Conservation (phyloP, 2,329 filamentous ascomycete genomes). For the Neurospora crassa region DNA sequence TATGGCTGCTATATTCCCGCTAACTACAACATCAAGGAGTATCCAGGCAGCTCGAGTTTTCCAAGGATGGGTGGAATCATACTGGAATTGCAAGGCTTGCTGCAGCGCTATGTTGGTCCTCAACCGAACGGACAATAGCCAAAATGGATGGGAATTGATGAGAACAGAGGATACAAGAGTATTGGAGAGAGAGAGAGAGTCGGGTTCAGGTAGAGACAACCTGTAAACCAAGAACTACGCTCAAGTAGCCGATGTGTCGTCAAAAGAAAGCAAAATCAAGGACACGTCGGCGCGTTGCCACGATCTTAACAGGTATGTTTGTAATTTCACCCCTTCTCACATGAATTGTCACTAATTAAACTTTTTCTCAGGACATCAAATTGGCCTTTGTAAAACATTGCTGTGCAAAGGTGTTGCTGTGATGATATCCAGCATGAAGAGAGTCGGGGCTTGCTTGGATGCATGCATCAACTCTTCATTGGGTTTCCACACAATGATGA, state of each 20-base stretch:
- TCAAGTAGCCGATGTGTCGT: constrained; percentile 13
- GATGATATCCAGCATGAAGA: not conserved
- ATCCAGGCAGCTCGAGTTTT: not conserved
- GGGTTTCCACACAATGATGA: not conserved
- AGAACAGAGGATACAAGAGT: not conserved
- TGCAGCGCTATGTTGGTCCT: not conserved
- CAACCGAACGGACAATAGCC: not conserved
- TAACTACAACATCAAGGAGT: not conserved
- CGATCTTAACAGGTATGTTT: constrained; percentile 7
- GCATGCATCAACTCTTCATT: not conserved
- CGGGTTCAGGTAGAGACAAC: not conserved
- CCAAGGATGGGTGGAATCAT: not conserved
- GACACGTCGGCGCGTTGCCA: constrained; percentile 15
- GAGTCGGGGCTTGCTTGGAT: not conserved
- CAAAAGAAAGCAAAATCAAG: not conserved
- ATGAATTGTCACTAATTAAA: not conserved
- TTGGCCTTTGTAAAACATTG: not conserved
- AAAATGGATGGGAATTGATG: not conserved
- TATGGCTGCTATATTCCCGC: not conserved
- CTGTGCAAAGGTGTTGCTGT: not conserved
- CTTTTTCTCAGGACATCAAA: not conserved
- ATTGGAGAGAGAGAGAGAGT: not conserved
- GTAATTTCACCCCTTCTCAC: not conserved
- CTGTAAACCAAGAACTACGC: not conserved
- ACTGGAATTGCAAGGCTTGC: not conserved